A percentile compares a stretch with the other conserved stretches of the same genome.
phyloP scores from a whole-genome alignment of 495 filamentous ascomycete genomes.

The Podospora pseudoanserina region DNA sequence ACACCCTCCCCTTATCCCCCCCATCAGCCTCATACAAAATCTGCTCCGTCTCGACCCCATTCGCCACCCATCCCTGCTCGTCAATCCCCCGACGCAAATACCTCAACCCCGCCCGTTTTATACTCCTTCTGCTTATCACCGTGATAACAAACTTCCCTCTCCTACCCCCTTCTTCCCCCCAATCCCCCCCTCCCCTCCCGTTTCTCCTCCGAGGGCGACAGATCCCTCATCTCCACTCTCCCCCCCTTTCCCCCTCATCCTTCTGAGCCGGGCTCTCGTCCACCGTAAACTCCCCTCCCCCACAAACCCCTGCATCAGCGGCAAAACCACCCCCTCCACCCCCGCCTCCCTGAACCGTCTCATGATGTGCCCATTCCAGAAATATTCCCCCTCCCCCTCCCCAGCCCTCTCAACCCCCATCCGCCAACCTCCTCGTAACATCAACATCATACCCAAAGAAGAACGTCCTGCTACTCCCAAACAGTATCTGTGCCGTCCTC shows the following conservation, averaged over 20 bases:
- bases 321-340: constrained; percentile 65
- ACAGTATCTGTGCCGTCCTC: constrained; percentile 73
- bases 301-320: constrained; percentile 91
- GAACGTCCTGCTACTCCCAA: constrained; percentile 75
- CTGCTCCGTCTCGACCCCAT: constrained; percentile 90
- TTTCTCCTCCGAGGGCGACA: not conserved
- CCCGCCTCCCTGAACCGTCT: constrained; percentile 68
- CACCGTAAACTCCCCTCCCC: constrained; percentile 77
- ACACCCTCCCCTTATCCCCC: constrained; percentile 63
- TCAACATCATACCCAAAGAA: constrained; percentile 93
- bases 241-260: constrained; percentile 28
- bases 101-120: constrained; percentile 77
- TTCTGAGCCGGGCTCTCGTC: constrained; percentile 48
- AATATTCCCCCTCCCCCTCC: constrained; percentile 74
- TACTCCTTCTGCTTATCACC: constrained; percentile 78
- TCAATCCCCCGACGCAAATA: constrained; percentile 92
- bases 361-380: constrained; percentile 83
- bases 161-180: constrained; percentile 26
- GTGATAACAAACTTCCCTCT: constrained; percentile 68
- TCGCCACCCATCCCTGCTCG: constrained; percentile 82
- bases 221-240: constrained; percentile 41
- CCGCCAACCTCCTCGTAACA: constrained; percentile 64
- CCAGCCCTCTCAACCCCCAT: constrained; percentile 46
- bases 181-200: not conserved
- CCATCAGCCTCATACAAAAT: constrained; percentile 59